A percentile compares a stretch with the other conserved stretches of the same genome.
These are phyloP conservation scores for Suhomyces kunorum DNA, from an alignment of 1,139 yeast species.

Conservation along the genomic window DNA sequence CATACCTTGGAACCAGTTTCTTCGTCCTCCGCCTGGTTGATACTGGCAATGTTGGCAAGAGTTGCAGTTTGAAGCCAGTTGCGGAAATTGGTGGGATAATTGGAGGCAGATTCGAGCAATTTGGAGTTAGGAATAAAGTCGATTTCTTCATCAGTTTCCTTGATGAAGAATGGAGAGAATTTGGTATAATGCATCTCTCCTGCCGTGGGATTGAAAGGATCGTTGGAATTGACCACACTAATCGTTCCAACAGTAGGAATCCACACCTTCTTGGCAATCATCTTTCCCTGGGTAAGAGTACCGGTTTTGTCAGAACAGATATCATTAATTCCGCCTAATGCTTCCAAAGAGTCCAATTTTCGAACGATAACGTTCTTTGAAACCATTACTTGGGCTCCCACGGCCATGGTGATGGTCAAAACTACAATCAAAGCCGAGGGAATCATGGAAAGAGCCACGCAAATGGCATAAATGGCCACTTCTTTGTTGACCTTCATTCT, in stretches of 20 bases:
- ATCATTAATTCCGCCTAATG: constrained; percentile 53
- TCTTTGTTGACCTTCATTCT: constrained; percentile 39
- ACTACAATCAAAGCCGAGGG: constrained; percentile 60
- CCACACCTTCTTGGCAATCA: constrained; percentile 45
- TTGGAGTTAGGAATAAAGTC: constrained; percentile 23
- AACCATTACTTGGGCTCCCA: constrained; percentile 52
- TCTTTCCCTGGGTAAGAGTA: constrained; percentile 52
- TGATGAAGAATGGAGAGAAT: constrained; percentile 27
- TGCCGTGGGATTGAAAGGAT: constrained; percentile 44
- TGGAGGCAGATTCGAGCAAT: constrained; percentile 12
- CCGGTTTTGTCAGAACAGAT: constrained; percentile 59
- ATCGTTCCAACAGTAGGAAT: constrained; percentile 38
- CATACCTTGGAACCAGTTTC: constrained; percentile 31
- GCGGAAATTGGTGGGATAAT: constrained; percentile 16
- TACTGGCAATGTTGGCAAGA: constrained; percentile 38
- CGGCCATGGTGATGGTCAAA: constrained; percentile 51
- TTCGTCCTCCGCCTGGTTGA: constrained; percentile 27
- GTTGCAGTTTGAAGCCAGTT: constrained; percentile 35
- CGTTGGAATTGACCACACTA: constrained; percentile 34
- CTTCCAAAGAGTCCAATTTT: constrained; percentile 47
- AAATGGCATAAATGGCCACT: constrained; percentile 45
- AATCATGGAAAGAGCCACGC: constrained; percentile 53
- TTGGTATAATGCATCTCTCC: constrained; percentile 31
- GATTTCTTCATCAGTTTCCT: constrained; percentile 34
- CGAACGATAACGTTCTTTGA: constrained; percentile 47